phyloP scores from a whole-genome alignment of 768 basidiomycete species.

The Candolleomyces aberdarensis region DNA sequence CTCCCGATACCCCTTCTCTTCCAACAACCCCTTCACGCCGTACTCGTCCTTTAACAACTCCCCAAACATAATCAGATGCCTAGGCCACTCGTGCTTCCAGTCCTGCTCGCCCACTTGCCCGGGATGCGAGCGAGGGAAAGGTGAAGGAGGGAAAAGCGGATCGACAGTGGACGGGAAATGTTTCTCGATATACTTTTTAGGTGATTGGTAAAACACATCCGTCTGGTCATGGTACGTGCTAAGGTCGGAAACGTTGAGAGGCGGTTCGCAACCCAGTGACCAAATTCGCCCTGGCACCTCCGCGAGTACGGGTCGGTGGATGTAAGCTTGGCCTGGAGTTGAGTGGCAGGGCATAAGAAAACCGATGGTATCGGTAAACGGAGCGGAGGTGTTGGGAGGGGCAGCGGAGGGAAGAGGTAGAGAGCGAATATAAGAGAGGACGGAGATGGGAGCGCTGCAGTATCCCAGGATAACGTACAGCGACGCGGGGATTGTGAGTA shows the following conservation, averaged over 20 bases:
- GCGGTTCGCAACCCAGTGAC: constrained; percentile 93
- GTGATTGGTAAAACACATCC: constrained; percentile 74
- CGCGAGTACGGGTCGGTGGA: constrained; percentile 70
- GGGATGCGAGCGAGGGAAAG: constrained; percentile 50
- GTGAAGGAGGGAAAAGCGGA: constrained; percentile 60
- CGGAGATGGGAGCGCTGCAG: constrained; percentile 72
- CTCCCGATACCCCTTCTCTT: constrained; percentile 57
- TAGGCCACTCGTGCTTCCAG: constrained; percentile 80
- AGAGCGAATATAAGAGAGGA: constrained; percentile 63
- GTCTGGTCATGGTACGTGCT: constrained; percentile 77
- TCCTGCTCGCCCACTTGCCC: constrained; percentile 34
- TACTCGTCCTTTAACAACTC: constrained; percentile 52
- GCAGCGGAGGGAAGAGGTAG: constrained; percentile 53
- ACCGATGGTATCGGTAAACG: constrained; percentile 46
- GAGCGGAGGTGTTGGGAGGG: constrained; percentile 25
- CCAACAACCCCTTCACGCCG: constrained; percentile 46
- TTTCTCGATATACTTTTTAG: constrained; percentile 56
- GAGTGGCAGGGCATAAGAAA: constrained; percentile 97
- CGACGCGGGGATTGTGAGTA: constrained; percentile 58
- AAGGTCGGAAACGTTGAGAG: constrained; percentile 46
- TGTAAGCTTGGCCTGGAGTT: constrained; percentile 85
- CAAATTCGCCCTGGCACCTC: constrained; percentile 52
- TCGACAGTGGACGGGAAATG: constrained; percentile 70
- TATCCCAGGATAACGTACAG: constrained; percentile 75
- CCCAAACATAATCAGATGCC: constrained; percentile 80